Base-by-base conservation (phyloP, 495 filamentous ascomycete species). In the Aspergillus bridgeri region DNA sequence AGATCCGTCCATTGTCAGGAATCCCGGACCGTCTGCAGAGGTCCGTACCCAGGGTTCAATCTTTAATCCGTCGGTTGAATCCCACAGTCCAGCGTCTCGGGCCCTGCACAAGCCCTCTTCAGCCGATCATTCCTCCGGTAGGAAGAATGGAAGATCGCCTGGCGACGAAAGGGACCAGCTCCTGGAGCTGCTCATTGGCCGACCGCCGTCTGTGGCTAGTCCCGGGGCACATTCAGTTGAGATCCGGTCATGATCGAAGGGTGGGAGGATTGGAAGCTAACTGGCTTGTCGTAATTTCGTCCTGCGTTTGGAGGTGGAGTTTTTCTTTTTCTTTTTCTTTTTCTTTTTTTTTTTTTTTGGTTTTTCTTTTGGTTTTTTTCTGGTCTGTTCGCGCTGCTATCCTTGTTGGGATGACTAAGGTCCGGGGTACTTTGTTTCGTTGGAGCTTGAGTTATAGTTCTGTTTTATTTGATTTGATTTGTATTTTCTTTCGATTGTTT, bases 171-270 rank as follows among this genome's bases (percentile, higher is more conserved):
- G 33, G 49, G 19, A 13, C 3, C 33, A 57, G 59, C 54, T 53
- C 46, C 33, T 11, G 6, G 18, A 44, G 33, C 27, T 23, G 42
- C n/a, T 53, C 42, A 61, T 57, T 62, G 56, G 60, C 22, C 27
- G 9, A 22, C n/a, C 20, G 11, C 6, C n/a, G 42, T 19, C 27
- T 33, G 48, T 19, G 19, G 54, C 60, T 61, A 54, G 46, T 29
- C 13, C 48, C 53, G 60, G 60, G 60, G 55, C 60, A 59, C 48
- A 57, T 56, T 52, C 20, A 29, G 19, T 44, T 45, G 4, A 59
- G 56, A 58, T 59, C 60, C 60, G 56, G n/a, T 46, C 48, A 33
- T 52, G 57, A 57, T 59, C 53, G 38, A 54, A 27, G 38, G 48
- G 27, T n/a, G 46, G 46, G 20, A 44, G 24, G 45, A 18, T 46